Evolutionary conservation across 2,329 filamentous ascomycete genomes (phyloP), one percentile per base, ranked within the genome.

Genomic region (Beauveria bassiana): DNA sequence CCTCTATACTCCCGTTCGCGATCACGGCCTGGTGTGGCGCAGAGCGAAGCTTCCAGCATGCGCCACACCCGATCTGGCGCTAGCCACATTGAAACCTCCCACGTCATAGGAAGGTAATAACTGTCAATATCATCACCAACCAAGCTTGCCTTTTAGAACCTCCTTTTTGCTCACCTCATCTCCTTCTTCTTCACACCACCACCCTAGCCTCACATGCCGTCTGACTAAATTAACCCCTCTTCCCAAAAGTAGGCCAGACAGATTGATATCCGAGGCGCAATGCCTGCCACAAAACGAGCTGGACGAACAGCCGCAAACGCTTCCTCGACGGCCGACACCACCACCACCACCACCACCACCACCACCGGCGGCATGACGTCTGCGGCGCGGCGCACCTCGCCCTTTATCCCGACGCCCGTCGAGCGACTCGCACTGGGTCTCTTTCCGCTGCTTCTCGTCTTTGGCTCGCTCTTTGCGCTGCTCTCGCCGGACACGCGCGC

Each of bases 401-500:
- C 89, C 3, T 85, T 83, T 73, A 79, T 91, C 3, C 90, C 89
- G 5, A 91, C 89, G 2, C 79, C 82, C 9, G 78, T 87, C 69
- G 90, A 96, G 71, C 75, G 81, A 26, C 68, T 84, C 61, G 77
- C 87, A 24, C 82, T 96, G 34, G 73, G 78, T 3, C 67, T 90
- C 63, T 98, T 96, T 77, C 93, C 93, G 4, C 68, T 78, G 28
- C 87, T 93, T 7, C 86, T 99, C 62, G 65, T 91, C 61, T 83
- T 96, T 66, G 95, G 95, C 66, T 89, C 90, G 31, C 70, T 96
- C 66, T 97, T 91, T 81, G 88, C 88, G 51, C 77, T 85, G 42
- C 75, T 98, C 58, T 93, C 91, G 20, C 92, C 92, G 1, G 78
- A 85, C 63, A 86, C 86, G 12, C 86, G 85, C 70, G 77, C 78